Percentiles rank a stretch among this genome's conserved stretches.
Evolutionary conservation across 306 rosid genomes (phyloP).

Genomic region (Cicer pinnatifidum): DNA sequence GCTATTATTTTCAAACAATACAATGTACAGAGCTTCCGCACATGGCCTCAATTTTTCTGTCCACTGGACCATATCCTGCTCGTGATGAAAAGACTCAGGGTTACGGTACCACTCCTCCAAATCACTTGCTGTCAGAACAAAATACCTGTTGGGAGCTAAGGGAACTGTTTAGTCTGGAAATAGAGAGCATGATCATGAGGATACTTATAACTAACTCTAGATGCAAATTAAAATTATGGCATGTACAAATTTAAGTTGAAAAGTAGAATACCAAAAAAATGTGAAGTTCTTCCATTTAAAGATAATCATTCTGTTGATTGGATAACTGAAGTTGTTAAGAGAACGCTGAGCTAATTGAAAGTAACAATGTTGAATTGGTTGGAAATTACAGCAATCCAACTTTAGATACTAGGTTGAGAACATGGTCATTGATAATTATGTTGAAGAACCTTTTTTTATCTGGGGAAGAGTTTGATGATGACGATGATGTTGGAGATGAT

Average conservation of each 20-base stretch:
- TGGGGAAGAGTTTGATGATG: not conserved
- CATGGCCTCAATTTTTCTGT: slow-evolving; percentile 97
- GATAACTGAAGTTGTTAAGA: not conserved
- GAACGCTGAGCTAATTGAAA: not conserved
- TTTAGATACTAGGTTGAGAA: slow-evolving; percentile 2
- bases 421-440: not conserved
- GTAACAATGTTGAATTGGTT: not conserved
- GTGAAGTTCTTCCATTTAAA: not conserved
- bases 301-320: slow-evolving; percentile 8
- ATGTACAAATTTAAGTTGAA: slow-evolving; percentile 6
- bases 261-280: slow-evolving; percentile 18
- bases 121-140: slow-evolving; percentile 82
- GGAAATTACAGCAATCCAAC: not conserved
- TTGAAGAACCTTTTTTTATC: not conserved
- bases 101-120: slow-evolving; percentile 90
- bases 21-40: slow-evolving; percentile 93
- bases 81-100: slow-evolving; percentile 93
- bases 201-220: slow-evolving; percentile 25
- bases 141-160: slow-evolving; percentile 68
- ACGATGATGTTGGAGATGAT: slow-evolving; percentile 9
- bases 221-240: slow-evolving; percentile 4
- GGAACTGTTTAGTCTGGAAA: slow-evolving; percentile 39
- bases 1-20: slow-evolving; percentile 89
- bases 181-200: slow-evolving; percentile 21
- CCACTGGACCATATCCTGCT: slow-evolving; percentile 99